These are phyloP conservation scores for Monilinia laxa DNA, from an alignment of 2,329 filamentous ascomycete species.

Conservation along the genomic window DNA sequence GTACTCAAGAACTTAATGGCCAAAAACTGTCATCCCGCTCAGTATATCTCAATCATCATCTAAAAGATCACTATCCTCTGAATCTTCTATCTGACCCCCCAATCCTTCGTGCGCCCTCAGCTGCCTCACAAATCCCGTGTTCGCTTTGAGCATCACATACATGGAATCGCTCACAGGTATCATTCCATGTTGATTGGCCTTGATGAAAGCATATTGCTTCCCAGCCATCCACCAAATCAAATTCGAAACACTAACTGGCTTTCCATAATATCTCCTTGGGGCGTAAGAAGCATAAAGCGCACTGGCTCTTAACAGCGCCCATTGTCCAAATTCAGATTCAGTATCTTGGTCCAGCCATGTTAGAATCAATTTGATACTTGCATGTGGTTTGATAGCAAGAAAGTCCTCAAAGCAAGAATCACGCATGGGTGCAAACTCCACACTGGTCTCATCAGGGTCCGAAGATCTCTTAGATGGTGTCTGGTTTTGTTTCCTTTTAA, in stretches of 20 bases:
- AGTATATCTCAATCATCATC: background rate
- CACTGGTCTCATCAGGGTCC: constrained; percentile 17
- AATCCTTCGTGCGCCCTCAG: background rate
- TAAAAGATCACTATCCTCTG: background rate
- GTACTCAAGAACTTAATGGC: background rate
- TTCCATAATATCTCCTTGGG: background rate
- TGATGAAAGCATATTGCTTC: constrained; percentile 35
- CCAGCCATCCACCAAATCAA: constrained; percentile 39
- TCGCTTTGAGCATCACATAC: constrained; percentile 31
- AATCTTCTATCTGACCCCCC: background rate
- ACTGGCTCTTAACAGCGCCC: constrained; percentile 50
- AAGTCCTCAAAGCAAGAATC: constrained; percentile 29
- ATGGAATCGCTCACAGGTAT: constrained; percentile 26
- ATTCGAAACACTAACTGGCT: background rate
- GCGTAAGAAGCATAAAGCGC: constrained; percentile 35
- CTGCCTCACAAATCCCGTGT: constrained; percentile 22
- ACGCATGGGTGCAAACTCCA: constrained; percentile 21
- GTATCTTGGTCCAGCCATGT: constrained; percentile 27
- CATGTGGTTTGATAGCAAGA: constrained; percentile 32
- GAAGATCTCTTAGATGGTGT: background rate
- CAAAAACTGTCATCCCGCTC: background rate
- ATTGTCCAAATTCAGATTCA: constrained; percentile 36
- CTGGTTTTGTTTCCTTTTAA: too few relatives aligned
- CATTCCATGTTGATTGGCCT: constrained; percentile 24
- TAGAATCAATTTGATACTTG: constrained; percentile 28